Percentiles rank a stretch among this genome's conserved stretches.
phyloP scores from a whole-genome alignment of 2,329 filamentous ascomycete species.

The Diaporthe amygdali region DNA sequence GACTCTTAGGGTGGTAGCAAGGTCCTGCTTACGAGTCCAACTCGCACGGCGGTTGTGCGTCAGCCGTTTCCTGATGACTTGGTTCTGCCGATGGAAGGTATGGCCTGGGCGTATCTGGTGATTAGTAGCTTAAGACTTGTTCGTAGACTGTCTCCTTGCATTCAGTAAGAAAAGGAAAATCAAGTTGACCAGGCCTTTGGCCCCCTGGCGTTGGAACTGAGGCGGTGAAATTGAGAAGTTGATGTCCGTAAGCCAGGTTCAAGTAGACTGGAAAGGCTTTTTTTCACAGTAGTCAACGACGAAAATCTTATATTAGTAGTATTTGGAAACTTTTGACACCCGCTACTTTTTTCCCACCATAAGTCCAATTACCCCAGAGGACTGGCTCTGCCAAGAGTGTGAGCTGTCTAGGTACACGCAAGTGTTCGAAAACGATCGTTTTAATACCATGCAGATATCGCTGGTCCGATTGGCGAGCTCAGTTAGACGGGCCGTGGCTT shows the following conservation, averaged over 20 bases:
- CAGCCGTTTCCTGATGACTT: background rate
- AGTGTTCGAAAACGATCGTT: no score
- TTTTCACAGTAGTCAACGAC: no score
- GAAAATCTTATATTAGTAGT: background rate
- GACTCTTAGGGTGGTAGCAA: background rate
- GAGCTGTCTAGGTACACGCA: no score
- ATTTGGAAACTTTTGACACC: background rate
- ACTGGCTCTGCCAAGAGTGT: background rate
- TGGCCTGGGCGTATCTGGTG: background rate
- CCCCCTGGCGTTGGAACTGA: background rate
- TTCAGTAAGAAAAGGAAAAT: no score
- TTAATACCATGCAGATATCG: no score
- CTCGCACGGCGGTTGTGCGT: background rate
- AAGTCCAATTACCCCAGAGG: background rate
- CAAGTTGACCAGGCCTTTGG: background rate
- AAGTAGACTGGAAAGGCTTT: no score
- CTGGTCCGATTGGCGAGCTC: background rate
- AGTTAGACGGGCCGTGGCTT: no score
- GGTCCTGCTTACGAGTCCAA: slow-evolving; percentile 11
- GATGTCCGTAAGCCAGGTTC: no score
- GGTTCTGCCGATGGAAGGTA: background rate
- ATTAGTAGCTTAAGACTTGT: background rate
- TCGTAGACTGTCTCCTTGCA: no score
- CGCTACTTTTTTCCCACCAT: background rate
- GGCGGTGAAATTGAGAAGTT: no score